These are phyloP conservation scores for Annulohypoxylon nitens DNA, from an alignment of 495 filamentous ascomycete species.

Conservation along the genomic window DNA sequence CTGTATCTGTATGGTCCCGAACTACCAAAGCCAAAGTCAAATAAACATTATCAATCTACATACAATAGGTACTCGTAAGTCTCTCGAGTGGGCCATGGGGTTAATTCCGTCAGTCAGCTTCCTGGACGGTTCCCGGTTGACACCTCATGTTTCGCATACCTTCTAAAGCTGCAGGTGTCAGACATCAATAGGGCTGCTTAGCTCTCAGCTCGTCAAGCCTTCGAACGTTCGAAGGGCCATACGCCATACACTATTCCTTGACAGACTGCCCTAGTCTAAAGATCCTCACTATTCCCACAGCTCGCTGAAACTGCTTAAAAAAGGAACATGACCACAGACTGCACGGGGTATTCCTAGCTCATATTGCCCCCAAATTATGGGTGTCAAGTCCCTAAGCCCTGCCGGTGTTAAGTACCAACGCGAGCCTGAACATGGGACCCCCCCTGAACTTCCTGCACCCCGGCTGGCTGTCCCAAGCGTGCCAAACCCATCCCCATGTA, in stretches of 20 bases:
- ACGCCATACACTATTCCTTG: constrained; percentile 33
- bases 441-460: constrained; percentile 50
- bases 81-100: constrained; percentile 34
- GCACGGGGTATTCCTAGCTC: constrained; percentile 44
- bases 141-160: constrained; percentile 47
- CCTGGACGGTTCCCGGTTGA: constrained; percentile 34
- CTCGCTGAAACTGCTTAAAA: constrained; percentile 43
- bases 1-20: constrained; percentile 17
- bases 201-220: constrained; percentile 46
- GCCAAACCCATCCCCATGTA: constrained; percentile 50
- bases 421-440: constrained; percentile 47
- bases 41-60: constrained; percentile 27
- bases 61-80: constrained; percentile 21
- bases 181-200: constrained; percentile 48
- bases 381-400: constrained; percentile 51
- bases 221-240: constrained; percentile 38
- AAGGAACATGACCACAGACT: constrained; percentile 33
- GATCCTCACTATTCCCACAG: constrained; percentile 42
- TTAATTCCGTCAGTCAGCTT: constrained; percentile 40
- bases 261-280: constrained; percentile 43
- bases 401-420: constrained; percentile 47
- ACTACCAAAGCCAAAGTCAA: constrained; percentile 5
- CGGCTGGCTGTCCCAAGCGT: constrained; percentile 48
- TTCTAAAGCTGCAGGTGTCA: constrained; percentile 47
- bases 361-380: constrained; percentile 45